Conservation (phyloP, 352 stramenopile genomes). For the Pilasporangium apinafurcum region DNA sequence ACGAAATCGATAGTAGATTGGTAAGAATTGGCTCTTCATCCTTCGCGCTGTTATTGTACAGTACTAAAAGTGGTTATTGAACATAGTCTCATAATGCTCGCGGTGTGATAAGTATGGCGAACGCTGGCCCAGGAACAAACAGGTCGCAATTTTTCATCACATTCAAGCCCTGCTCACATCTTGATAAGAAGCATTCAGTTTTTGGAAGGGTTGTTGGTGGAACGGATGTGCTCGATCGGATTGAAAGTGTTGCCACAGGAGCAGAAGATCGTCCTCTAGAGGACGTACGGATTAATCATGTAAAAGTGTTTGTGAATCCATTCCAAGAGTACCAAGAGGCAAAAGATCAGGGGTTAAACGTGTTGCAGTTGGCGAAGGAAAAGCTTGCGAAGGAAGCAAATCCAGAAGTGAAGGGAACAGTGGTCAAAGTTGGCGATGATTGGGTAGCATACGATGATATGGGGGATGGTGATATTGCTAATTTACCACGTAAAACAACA, state of each 20-base stretch:
- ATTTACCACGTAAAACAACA: slow-evolving; percentile 30
- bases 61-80: not conserved
- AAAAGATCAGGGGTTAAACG: slow-evolving; percentile 43
- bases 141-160: slow-evolving; percentile 99
- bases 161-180: slow-evolving; percentile 91
- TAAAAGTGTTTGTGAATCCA: slow-evolving; percentile 85
- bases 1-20: slow-evolving; percentile 97
- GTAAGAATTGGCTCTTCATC: slow-evolving; percentile 23
- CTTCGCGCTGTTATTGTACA: not conserved
- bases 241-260: slow-evolving; percentile 74
- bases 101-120: slow-evolving; percentile 96
- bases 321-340: slow-evolving; percentile 84
- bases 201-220: slow-evolving; percentile 95
- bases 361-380: slow-evolving; percentile 44
- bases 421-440: slow-evolving; percentile 72
- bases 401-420: slow-evolving; percentile 48
- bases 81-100: slow-evolving; percentile 73
- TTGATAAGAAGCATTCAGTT: slow-evolving; percentile 98
- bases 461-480: slow-evolving; percentile 42
- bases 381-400: slow-evolving; percentile 40
- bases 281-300: slow-evolving; percentile 72
- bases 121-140: slow-evolving; percentile 94
- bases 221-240: slow-evolving; percentile 71
- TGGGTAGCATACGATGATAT: slow-evolving; percentile 79
- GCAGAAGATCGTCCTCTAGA: slow-evolving; percentile 79